Conservation (phyloP, 495 filamentous ascomycete species). For the Aspergillus campestris region DNA sequence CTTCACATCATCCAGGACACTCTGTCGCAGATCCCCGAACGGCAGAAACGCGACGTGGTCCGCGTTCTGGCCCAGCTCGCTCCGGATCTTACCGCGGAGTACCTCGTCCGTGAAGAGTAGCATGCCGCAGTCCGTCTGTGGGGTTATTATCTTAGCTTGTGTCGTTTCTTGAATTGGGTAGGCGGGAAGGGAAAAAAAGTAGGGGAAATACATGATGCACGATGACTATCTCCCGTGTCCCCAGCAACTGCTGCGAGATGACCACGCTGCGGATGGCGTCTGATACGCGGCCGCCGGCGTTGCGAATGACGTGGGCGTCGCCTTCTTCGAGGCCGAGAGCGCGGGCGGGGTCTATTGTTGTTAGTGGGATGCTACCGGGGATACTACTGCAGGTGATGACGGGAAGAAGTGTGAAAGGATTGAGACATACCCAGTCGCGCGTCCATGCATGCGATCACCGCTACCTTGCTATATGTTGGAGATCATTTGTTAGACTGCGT, state of each 20-base stretch:
- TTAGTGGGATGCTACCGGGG: not conserved
- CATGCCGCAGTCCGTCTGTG: constrained; percentile 65
- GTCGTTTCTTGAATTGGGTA: not conserved
- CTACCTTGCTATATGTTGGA: constrained; percentile 16
- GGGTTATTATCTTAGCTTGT: not conserved
- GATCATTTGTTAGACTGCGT: not conserved
- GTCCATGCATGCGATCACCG: constrained; percentile 73
- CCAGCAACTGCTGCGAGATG: constrained; percentile 74
- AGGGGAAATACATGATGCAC: constrained; percentile 56
- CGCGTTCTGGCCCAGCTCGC: constrained; percentile 47
- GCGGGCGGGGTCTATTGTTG: constrained; percentile 44
- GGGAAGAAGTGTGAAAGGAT: too few species aligned
- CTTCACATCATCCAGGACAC: constrained; percentile 57
- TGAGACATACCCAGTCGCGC: constrained; percentile 50
- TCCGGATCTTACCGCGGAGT: constrained; percentile 46
- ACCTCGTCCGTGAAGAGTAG: constrained; percentile 64
- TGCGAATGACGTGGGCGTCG: constrained; percentile 77
- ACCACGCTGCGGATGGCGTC: constrained; percentile 68
- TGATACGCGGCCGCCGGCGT: constrained; percentile 55
- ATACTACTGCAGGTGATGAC: too few species aligned
- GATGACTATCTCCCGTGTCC: constrained; percentile 67
- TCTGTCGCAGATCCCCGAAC: constrained; percentile 54
- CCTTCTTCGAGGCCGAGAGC: constrained; percentile 71
- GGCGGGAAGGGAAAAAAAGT: constrained; percentile 6
- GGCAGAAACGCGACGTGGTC: constrained; percentile 50